Base-by-base conservation (phyloP, 225 moss, liverwort and hornwort genomes). In the Ulota crispa region DNA sequence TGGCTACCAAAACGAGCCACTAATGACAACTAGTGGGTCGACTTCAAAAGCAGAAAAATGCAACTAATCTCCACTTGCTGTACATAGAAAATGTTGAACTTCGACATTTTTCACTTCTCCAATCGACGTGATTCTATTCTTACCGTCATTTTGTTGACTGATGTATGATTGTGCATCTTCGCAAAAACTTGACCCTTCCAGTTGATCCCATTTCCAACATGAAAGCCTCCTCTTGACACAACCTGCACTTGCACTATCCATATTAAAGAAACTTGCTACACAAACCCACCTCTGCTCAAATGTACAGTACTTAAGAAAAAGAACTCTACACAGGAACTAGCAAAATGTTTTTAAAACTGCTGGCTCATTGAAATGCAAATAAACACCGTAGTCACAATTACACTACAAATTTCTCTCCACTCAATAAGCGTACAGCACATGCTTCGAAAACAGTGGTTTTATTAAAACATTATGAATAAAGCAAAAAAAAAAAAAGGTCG, bases 111-210 rank as follows among this genome's bases (percentile, higher is more conserved):
- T 53, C 69, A 61, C 16, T 70, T 47, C 52, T 60, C 23, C 55
- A 28, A 50, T 69, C 24, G 15, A 62, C 7, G 3, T 19, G 7
- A 24, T 52, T 69, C 55, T 31, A 31, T 34, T 36, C 92, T 92
- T 84, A 98, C 98, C 36, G 98, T 98, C 98, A 98, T 98, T 86
- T 95, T 99, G 82, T 99, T 99, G 36, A 94, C 94, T 67, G 93
- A 92, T 8, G 98, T 99, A 69, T 99, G 98, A 73, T 99, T 99
- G 37, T 93, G 91, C 98, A 99, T 99, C 92, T 95, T 99, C 61
- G 98, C 92, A 81, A 99, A 99, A 73, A 99, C 92, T 85, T 99
- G 98, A 43, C 98, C 98, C 68, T 99, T 99, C 98, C 98, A 99
- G 55, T 99, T 99, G 9, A 99, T 99, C 76, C 98, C 98, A 86